Base-by-base conservation (phyloP, 768 basidiomycete genomes). In the Xerocomellus chrysenteron region DNA sequence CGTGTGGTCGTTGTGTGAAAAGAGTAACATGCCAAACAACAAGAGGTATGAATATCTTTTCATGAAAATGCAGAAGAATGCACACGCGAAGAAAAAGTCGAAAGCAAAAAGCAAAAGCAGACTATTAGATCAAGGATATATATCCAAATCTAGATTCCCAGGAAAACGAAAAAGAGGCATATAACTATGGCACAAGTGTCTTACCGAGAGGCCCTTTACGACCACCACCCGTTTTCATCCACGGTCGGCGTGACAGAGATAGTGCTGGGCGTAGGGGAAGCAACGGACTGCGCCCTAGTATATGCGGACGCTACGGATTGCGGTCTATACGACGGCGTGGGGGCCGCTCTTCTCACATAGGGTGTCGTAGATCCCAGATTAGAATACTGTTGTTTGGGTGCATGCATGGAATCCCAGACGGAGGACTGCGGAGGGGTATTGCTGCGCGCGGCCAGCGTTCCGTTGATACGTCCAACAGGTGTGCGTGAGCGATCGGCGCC, bases 191-290 rank as follows among this genome's bases (percentile, higher is more conserved):
- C 60, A 61, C 56, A 60, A 19, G n/a, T 33, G n/a, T 58, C 48
- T 43, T 45, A 42, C 40, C 19, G 24, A 49, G 40, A 14, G 28
- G 21, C 47, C 41, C 16, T 14, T 43, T 70, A 90, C 63, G 76
- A 74, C 82, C 84, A 93, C 92, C 91, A 94, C 36, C 91, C 92
- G 46, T 93, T 86, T 2, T 84, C 78, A 41, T 82, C 83, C 55
- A 83, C 76, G 1, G 88, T 91, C 8, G 87, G 88, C 10, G 85
- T 80, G 30, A 82, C 76, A 21, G 88, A 90, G n/a, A 87, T 85
- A 2, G 76, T 82, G 65, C 92, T 93, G 26, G 84, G 85, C 28
- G 91, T 85, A 9, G 92, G 92, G 2, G 91, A 93, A 14, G 85
- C 78, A 19, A 75, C 67, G 41, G 75, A 72, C 13, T 44, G 63